A percentile compares a stretch with the other conserved stretches of the same genome.
phyloP scores from a whole-genome alignment of 2,329 filamentous ascomycete species.

The Aspergillus niger region DNA sequence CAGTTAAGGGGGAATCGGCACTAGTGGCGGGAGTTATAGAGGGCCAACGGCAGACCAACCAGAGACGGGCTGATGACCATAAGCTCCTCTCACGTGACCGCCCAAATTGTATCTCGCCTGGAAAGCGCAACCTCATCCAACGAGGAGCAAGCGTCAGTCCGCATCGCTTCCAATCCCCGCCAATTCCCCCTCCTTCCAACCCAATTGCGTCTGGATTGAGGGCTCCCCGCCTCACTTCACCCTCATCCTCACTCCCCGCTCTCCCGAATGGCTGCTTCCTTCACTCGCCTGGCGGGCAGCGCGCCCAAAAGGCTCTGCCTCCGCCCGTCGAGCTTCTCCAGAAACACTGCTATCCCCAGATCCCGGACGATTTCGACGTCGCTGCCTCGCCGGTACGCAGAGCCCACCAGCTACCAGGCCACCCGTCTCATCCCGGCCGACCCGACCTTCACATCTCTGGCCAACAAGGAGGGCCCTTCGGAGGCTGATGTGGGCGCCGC shows the following conservation, averaged over 20 bases:
- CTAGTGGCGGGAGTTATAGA: conserved; percentile 22
- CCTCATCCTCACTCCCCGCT: conserved; percentile 21
- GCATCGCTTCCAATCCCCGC: conserved; percentile 33
- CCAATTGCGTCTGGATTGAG: conserved; percentile 42
- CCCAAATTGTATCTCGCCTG: conserved; percentile 34
- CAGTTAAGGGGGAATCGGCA: not conserved
- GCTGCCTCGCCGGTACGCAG: conserved; percentile 55
- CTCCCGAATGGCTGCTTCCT: conserved; percentile 59
- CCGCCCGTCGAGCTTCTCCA: conserved; percentile 51
- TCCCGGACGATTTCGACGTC: conserved; percentile 60
- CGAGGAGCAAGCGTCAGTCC: conserved; percentile 28
- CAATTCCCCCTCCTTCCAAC: conserved; percentile 36
- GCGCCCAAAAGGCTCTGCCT: conserved; percentile 62
- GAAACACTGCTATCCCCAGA: conserved; percentile 46
- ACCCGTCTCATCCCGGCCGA: conserved; percentile 62
- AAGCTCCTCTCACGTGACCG: conserved; percentile 37
- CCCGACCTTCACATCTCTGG: conserved; percentile 53
- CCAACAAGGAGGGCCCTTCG: conserved; percentile 45
- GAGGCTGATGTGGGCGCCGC: conserved; percentile 45
- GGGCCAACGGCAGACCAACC: conserved; percentile 29
- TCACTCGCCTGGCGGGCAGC: conserved; percentile 62
- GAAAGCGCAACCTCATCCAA: conserved; percentile 30
- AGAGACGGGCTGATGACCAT: conserved; percentile 39
- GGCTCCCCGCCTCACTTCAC: conserved; percentile 30
- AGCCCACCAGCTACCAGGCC: conserved; percentile 50